Base-by-base conservation (phyloP, 2,329 filamentous ascomycete species). In the Fusarium anthophilum region DNA sequence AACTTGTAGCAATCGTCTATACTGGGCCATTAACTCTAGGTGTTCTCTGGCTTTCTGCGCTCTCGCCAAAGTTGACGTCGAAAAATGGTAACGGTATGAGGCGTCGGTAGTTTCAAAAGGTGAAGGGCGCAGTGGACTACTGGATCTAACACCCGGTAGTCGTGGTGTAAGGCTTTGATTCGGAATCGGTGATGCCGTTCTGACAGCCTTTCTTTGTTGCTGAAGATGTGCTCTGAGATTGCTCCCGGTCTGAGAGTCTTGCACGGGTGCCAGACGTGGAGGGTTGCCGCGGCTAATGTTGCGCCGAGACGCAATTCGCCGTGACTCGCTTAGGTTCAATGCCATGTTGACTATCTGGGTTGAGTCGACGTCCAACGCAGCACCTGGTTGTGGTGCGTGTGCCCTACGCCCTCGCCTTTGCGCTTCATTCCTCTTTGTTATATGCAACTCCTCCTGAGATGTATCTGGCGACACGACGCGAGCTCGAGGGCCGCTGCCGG, bases 271-370 rank as follows among this genome's bases (percentile, higher is more conserved):
- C 61, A 88, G 84, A 45, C 83, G 85, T 53, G 85, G 89, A 37
- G 83, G 89, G 41, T 84, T 84, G 63, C 81, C 88, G 79, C 80
- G 90, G 63, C 79, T 89, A 75, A 82, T 87, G 81, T 80, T 91
- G 82, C 85, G 88, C 82, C 86, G 89, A 81, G 84, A 90, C 70
- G 86, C 93, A 83, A 87, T 87, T 79, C 90, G 90, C 73, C 91
- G 90, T 78, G 92, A 94, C 82, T 98, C 94, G 84, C 93, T 97
- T 56, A 98, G 83, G 73, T 92, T 96, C 76, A 98, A 84, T 4
- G 96, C 96, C 89, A 98, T 93, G 78, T 95, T 95, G 47, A 98
- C 94, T 73, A 98, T 97, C 81, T 98, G 94, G 8, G 92, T 90
- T 13, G 95, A 93, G 78, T 98, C 95, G 68, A 93, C 87, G 77